These are phyloP conservation scores for Penicillium sp. DNA, from an alignment of 2,329 filamentous ascomycete species.

Conservation along the genomic window DNA sequence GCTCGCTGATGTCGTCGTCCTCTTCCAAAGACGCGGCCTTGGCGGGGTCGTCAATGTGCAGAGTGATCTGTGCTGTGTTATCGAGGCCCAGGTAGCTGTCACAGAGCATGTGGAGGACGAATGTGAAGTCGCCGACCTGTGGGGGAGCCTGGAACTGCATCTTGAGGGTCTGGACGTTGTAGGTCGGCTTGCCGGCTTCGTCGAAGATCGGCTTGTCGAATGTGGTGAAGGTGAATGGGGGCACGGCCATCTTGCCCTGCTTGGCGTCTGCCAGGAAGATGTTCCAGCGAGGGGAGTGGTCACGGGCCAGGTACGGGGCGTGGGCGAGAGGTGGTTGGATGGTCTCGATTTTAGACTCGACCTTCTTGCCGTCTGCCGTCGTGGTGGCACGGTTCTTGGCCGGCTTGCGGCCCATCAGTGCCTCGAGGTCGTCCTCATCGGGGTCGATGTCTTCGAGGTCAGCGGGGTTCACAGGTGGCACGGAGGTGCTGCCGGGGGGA, in stretches of 20 bases:
- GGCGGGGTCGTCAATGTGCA: conserved; percentile 84
- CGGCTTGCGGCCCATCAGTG: conserved; percentile 71
- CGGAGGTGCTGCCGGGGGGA: conserved; percentile 74
- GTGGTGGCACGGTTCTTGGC: conserved; percentile 66
- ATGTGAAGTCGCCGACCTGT: conserved; percentile 88
- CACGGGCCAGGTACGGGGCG: conserved; percentile 85
- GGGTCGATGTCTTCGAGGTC: conserved; percentile 91
- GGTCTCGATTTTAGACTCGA: conserved; percentile 61
- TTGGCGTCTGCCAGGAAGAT: conserved; percentile 93
- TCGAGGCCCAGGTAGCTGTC: conserved; percentile 96
- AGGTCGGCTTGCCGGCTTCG: conserved; percentile 80
- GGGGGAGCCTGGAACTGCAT: conserved; percentile 95
- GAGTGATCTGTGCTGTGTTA: conserved; percentile 83
- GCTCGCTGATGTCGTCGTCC: conserved; percentile 96
- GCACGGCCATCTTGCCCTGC: conserved; percentile 93
- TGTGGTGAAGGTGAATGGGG: conserved; percentile 89
- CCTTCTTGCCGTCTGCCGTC: conserved; percentile 52
- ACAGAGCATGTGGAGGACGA: conserved; percentile 89
- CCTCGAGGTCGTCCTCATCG: conserved; percentile 87
- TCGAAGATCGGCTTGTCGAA: conserved; percentile 90
- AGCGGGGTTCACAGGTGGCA: conserved; percentile 72
- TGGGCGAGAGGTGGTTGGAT: conserved; percentile 82
- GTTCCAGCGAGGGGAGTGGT: conserved; percentile 89
- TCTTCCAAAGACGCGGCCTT: conserved; percentile 78
- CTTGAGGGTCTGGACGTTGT: conserved; percentile 93